Evolutionary conservation across 2,329 filamentous ascomycete species (phyloP), one percentile per base, ranked within the genome.

Genomic region (Simplicillium sp.): DNA sequence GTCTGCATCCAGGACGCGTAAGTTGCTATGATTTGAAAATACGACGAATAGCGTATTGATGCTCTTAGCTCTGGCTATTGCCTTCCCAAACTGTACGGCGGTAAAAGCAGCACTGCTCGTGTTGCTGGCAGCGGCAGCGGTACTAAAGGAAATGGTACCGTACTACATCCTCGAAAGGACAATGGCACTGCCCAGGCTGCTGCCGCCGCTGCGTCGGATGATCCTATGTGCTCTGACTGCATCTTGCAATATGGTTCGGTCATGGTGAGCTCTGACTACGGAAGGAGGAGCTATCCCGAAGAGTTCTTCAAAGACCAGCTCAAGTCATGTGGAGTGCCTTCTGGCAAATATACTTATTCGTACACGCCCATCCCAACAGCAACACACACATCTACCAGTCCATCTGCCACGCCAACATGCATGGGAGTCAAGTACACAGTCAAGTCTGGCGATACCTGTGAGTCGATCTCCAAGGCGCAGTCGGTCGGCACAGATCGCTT

Each of bases 391-490:
- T 38, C 40, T 7, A 38, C 40, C 11, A 29, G 20, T n/a, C 9
- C 33, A 11, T 36, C 35, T 16, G 13, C 35, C 13, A 4, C 17
- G 29, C 36, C 40, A 12, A 34, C 40, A 15, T 38, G 35, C 17
- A n/a, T 17, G 20, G 40, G 40, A 29, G 16, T 17, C 9, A 42
- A 31, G 3, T 20, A 28, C 36, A 42, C 28, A 11, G 35, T 18
- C 20, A 17, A 42, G 31, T 9, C 33, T 17, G 36, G 9, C 11
- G 36, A 42, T 18, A 42, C 36, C 1, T 42, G 40, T n/a, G 40
- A 42, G 29, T 38, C 40, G 3, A 42, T 42, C 25, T 34, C 40
- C 15, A 9, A 16, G 9, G 40, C 40, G 18, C 25, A 42, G 11
- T 31, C n/a, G 1, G 40, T 38, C 12, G 1, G 29, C 15, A 38